Conservation (phyloP, 1,284 basidiomycete genomes). For the Wolfiporia cocos region DNA sequence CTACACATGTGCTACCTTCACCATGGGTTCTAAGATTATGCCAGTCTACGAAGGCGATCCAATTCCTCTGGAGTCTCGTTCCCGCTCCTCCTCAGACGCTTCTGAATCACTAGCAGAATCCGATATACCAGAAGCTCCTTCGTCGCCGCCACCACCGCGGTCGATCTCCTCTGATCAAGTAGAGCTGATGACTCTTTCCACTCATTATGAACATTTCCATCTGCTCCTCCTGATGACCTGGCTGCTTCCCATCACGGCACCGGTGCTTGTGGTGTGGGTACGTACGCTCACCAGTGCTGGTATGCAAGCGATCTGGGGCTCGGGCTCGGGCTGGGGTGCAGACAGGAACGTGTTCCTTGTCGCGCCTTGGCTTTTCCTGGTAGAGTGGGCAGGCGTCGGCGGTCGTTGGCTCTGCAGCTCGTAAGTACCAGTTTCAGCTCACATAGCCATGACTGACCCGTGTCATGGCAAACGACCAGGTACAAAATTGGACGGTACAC, state of each 20-base stretch:
- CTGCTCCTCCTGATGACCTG: constrained; percentile 77
- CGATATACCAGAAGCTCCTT: not conserved
- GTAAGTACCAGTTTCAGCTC: no score
- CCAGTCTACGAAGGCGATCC: no score
- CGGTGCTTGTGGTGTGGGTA: constrained; percentile 86
- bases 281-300: constrained; percentile 60
- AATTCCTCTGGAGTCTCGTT: constrained; percentile 13
- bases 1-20: constrained; percentile 44
- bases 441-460: no score
- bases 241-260: constrained; percentile 76
- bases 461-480: no score
- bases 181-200: not conserved
- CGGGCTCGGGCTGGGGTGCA: constrained; percentile 67
- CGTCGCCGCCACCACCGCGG: not conserved
- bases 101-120: not conserved
- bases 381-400: constrained; percentile 37
- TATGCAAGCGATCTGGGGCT: constrained; percentile 24
- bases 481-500: no score
- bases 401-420: constrained; percentile 11
- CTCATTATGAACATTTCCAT: constrained; percentile 48
- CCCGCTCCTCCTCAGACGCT: not conserved
- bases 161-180: not conserved
- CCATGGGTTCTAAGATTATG: constrained; percentile 4
- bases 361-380: constrained; percentile 59
- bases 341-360: constrained; percentile 72